Conservation (phyloP, 139 green algal genomes). For the Volvox reticuliferus region DNA sequence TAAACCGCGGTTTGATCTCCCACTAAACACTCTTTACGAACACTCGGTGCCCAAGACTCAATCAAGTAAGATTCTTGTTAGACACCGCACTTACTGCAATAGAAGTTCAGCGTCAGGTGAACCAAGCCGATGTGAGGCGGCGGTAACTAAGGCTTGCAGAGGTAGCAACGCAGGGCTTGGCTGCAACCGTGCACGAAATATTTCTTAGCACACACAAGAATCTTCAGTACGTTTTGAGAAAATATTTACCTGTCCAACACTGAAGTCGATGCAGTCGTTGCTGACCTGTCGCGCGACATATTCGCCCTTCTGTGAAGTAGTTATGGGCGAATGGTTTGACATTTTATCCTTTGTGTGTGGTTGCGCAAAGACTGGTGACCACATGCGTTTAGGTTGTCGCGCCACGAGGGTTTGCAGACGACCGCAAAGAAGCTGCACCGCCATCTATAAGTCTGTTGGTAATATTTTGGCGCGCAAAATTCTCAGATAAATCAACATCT, state of each 20-base stretch:
- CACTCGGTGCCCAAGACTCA: not conserved
- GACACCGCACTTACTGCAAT: slow-evolving; percentile 47
- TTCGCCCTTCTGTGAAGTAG: slow-evolving; percentile 35
- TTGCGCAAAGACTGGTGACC: too few species aligned
- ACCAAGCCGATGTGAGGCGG: slow-evolving; percentile 44
- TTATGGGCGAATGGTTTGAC: not conserved
- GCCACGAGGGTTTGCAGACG: too few species aligned
- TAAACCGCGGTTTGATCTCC: too few species aligned
- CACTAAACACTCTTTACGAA: too few species aligned
- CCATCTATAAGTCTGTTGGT: too few species aligned
- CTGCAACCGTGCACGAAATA: slow-evolving; percentile 3
- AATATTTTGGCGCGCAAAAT: too few species aligned
- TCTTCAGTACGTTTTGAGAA: not conserved
- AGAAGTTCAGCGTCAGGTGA: slow-evolving; percentile 34
- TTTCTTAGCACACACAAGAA: not conserved
- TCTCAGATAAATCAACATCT: too few species aligned
- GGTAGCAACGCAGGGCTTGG: slow-evolving; percentile 44
- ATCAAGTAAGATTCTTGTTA: not conserved
- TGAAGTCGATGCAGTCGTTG: slow-evolving; percentile 27
- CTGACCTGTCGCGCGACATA: slow-evolving; percentile 46
- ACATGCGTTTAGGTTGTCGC: too few species aligned
- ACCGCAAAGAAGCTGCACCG: too few species aligned
- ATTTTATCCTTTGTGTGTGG: not conserved
- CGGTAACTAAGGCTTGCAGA: slow-evolving; percentile 40
- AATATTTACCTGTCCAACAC: slow-evolving; percentile 47